Percentiles rank a stretch among this genome's conserved stretches.
These are phyloP conservation scores for Lablab purpureus DNA, from an alignment of 306 rosid genomes.

Conservation along the genomic window DNA sequence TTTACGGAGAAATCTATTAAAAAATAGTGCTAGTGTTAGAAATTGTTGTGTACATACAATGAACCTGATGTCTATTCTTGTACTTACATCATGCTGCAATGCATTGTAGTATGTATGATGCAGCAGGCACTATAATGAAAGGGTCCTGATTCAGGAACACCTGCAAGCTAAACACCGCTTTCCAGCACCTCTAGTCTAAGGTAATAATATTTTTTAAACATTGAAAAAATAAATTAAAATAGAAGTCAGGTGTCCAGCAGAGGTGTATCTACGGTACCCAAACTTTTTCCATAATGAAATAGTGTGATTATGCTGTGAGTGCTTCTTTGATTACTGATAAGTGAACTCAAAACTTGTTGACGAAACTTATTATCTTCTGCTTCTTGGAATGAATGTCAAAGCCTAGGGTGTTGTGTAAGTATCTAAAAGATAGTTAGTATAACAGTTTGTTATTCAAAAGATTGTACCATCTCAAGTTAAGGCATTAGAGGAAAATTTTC, in stretches of 20 bases:
- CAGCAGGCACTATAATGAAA: neutral
- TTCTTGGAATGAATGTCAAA: slow-evolving; percentile 23
- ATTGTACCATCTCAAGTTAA: slow-evolving; percentile 19
- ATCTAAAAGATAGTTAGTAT: neutral
- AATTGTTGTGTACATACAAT: neutral
- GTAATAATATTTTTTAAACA: too few species aligned
- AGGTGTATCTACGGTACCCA: too few species aligned
- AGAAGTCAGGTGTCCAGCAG: too few species aligned
- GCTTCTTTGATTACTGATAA: slow-evolving; percentile 3
- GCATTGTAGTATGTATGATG: slow-evolving; percentile 5
- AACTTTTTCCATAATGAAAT: too few species aligned
- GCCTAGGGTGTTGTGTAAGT: neutral
- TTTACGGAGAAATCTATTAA: too few species aligned
- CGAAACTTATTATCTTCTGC: neutral
- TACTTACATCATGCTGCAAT: neutral
- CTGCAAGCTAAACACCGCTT: too few species aligned
- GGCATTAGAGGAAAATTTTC: slow-evolving; percentile 1
- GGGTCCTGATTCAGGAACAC: too few species aligned
- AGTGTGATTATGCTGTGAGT: neutral
- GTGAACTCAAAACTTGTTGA: neutral
- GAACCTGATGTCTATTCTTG: neutral
- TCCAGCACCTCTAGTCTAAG: too few species aligned
- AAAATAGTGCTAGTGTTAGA: too few species aligned
- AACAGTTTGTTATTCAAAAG: slow-evolving; percentile 6
- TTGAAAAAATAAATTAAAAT: too few species aligned